These are phyloP conservation scores for Wolfiporia cocos DNA, from an alignment of 1,284 basidiomycete genomes.

Conservation along the genomic window DNA sequence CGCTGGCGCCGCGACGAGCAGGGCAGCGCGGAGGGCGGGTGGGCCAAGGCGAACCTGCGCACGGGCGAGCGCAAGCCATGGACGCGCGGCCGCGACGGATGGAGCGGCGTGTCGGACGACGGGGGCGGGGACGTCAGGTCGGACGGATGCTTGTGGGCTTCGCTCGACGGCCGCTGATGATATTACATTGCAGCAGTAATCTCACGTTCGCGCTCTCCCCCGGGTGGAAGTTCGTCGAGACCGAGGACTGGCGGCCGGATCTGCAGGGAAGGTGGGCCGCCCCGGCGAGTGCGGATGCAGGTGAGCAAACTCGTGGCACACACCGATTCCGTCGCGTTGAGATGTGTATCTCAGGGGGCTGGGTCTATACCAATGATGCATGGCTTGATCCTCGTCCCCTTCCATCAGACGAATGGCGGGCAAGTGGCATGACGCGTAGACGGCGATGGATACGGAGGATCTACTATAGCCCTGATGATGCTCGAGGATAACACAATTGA, in stretches of 20 bases:
- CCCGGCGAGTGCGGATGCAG: constrained; percentile 36
- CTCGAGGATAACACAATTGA: not conserved
- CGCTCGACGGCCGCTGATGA: constrained; percentile 9
- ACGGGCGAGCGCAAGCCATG: constrained; percentile 53
- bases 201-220: constrained; percentile 66
- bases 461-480: constrained; percentile 33
- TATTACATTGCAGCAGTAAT: constrained; percentile 50
- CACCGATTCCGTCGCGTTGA: not conserved
- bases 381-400: constrained; percentile 50
- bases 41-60: constrained; percentile 54
- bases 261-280: constrained; percentile 48
- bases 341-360: constrained; percentile 44
- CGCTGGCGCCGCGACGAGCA: constrained; percentile 35
- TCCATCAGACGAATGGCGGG: constrained; percentile 36
- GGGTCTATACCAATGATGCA: constrained; percentile 72
- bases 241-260: constrained; percentile 72
- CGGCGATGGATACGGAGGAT: constrained; percentile 61
- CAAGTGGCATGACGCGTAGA: constrained; percentile 47
- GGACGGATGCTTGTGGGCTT: no score
- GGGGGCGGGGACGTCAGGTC: constrained; percentile 57
- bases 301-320: constrained; percentile 26
- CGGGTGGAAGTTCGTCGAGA: constrained; percentile 67
- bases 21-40: constrained; percentile 28
- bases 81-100: constrained; percentile 70
- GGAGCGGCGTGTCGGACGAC: constrained; percentile 47